phyloP scores from a whole-genome alignment of 805 yeast genomes.

The Lipomyces spencermartinsiae region DNA sequence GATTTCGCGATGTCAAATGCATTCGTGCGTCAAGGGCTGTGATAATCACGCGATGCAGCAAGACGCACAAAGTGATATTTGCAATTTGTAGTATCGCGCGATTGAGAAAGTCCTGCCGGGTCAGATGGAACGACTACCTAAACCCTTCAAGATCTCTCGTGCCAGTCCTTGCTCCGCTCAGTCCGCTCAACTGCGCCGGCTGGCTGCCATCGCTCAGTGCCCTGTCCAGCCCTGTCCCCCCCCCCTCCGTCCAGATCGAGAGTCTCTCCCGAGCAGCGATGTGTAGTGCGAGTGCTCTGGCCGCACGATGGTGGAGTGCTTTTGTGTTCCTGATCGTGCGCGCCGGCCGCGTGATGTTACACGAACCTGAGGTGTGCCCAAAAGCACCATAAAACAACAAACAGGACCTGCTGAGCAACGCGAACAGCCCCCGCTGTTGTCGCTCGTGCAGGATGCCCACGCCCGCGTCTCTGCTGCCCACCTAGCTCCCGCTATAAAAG shows the following conservation, averaged over 20 bases:
- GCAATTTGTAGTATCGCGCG: no score
- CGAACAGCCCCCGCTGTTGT: background rate
- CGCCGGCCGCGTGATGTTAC: background rate
- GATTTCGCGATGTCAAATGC: background rate
- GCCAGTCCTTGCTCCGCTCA: no score
- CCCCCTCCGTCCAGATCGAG: no score
- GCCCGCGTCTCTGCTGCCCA: constrained; percentile 8
- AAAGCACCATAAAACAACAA: constrained; percentile 4
- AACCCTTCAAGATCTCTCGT: no score
- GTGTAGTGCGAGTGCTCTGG: background rate
- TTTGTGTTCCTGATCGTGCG: background rate
- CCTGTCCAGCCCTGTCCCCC: no score
- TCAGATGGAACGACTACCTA: no score
- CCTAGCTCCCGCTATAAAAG: background rate
- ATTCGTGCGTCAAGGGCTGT: background rate
- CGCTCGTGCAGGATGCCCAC: constrained; percentile 2
- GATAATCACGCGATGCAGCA: no score
- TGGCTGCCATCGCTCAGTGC: no score
- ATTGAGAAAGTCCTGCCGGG: no score
- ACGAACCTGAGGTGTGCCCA: background rate
- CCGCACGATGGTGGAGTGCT: background rate
- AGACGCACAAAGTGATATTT: no score
- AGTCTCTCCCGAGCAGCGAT: no score
- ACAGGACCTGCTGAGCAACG: background rate
- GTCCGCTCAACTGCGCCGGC: no score